Base-by-base conservation (phyloP, 179 eudicot species). In the Spergularia azorica region DNA sequence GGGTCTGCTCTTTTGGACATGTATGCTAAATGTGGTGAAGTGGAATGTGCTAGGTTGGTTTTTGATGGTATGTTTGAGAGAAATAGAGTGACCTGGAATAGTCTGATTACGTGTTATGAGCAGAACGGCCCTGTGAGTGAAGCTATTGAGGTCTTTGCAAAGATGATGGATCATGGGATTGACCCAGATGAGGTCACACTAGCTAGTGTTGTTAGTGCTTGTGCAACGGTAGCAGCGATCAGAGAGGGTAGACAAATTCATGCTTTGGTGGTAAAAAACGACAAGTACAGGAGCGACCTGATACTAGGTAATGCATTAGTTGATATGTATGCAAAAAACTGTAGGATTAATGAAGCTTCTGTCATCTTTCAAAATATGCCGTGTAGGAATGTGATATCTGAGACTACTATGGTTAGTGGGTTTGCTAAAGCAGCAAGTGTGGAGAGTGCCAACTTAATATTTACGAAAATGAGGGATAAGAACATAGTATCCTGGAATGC, bases 131-230 rank as follows among this genome's bases (percentile, higher is more conserved):
- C 91, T 7, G 84, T 85, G 15, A 74, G 56, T 62, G 86, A 87
- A 77, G 97, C 93, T 57, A 67, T 92, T 38, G 70, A 73, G 57
- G 84, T 89, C 54, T 92, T 89, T 71, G 71, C 61, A 20, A 83
- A 80, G 59, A 92, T 92, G 95, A 81, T 87, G 86, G 85, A 58
- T 61, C 72, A 76, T 70, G 89, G 84, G 67, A 15, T 92, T 43
- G 67, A 82, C 52, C 87, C 93, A 0, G 95, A 90, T 83, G 93
- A 92, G 84, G 86, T 90, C 75, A 89, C 95, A 4, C 82, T 92
- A 13, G 91, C 97, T 18, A 92, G 97, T 83, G 88, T 92, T 65
- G 91, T 89, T 60, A 92, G 97, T 84, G 97, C 97, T 15, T 92
- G 95, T 77, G 93, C 97, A 48, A 89, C 91, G 54, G 80, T 90